These are phyloP conservation scores for Gillenia trifoliata DNA, from an alignment of 306 rosid genomes.

Conservation along the genomic window DNA sequence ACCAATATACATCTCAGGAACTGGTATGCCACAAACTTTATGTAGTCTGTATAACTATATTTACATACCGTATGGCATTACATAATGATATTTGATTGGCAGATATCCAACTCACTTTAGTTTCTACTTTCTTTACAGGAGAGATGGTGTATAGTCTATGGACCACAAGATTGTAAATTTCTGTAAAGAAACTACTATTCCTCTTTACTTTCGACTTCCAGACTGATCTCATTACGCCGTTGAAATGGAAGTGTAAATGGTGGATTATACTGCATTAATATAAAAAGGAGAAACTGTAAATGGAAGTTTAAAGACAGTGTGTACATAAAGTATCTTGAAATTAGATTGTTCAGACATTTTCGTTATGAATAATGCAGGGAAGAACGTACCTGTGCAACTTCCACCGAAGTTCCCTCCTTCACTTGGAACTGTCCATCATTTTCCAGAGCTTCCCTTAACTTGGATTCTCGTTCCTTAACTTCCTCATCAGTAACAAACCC, in stretches of 20 bases:
- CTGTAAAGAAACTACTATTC: conserved; percentile 26
- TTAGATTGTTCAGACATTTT: background rate
- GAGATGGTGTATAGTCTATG: conserved; percentile 16
- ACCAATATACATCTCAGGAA: background rate
- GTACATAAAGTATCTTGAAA: background rate
- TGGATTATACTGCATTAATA: conserved; percentile 81
- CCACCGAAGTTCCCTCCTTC: conserved; percentile 57
- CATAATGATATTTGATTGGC: conserved; percentile 8
- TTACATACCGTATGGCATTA: conserved; percentile 1
- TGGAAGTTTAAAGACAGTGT: conserved; percentile 6
- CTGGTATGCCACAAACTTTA: background rate
- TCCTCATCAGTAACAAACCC: conserved; percentile 77
- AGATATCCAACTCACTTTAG: background rate
- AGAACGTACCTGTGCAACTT: conserved; percentile 73
- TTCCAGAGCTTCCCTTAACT: conserved; percentile 56
- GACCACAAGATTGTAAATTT: conserved; percentile 18
- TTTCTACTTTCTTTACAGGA: conserved; percentile 16
- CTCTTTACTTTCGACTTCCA: conserved; percentile 76
- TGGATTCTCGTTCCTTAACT: conserved; percentile 56
- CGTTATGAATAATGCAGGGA: conserved; percentile 23
- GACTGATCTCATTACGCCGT: conserved; percentile 89
- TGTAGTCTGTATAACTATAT: background rate
- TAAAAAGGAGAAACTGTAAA: conserved; percentile 9
- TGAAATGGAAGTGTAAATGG: conserved; percentile 96
- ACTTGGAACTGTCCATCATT: conserved; percentile 50